Base-by-base conservation (phyloP, 768 basidiomycete genomes). In the Gautieria morchelliformis region DNA sequence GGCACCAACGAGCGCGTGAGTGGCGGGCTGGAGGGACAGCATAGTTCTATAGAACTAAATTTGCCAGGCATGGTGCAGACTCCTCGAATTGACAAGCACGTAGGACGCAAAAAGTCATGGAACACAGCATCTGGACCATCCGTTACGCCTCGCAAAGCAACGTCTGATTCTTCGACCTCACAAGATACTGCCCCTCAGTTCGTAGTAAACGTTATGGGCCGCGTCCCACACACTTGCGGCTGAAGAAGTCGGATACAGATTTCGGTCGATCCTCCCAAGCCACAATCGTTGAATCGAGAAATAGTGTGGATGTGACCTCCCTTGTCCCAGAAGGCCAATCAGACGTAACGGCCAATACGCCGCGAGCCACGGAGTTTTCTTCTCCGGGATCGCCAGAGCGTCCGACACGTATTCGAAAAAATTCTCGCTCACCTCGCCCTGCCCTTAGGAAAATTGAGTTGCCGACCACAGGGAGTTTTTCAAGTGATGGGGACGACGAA, bases 401-500 rank as follows among this genome's bases (percentile, higher is more conserved):
- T 64, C 70, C 17, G 57, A 68, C 11, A 65, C 69, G 14, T 65
- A 73, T 6, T 61, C 66, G 11, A 64, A 67, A 5, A 68, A 64
- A 27, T 30, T 51, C 33, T 17, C 65, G 59, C 10, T 61, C 68
- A 1, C 60, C 68, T 4, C 58, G 63, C 27, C 59, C 63, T 6
- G 35, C 53, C 10, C 62, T 50, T 73, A 63, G 70, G 73, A 24
- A 66, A 64, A 22, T 62, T 67, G 35, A 73, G 68, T 61, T 72
- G 68, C 53, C 64, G 69, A 46, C 73, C 80, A 40, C 82, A 84
- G 37, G 22, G 4, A 88, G 84, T 64, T 80, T 76, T 20, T 87
- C 84, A 0, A 84, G 85, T 53, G 86, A 89, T 58, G 87, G 88
- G 4, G 87, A 89, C 59, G 88, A 89, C 62, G 78, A 81, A 65